Conservation (phyloP, 345 rosid genomes). For the Salix caprea region DNA sequence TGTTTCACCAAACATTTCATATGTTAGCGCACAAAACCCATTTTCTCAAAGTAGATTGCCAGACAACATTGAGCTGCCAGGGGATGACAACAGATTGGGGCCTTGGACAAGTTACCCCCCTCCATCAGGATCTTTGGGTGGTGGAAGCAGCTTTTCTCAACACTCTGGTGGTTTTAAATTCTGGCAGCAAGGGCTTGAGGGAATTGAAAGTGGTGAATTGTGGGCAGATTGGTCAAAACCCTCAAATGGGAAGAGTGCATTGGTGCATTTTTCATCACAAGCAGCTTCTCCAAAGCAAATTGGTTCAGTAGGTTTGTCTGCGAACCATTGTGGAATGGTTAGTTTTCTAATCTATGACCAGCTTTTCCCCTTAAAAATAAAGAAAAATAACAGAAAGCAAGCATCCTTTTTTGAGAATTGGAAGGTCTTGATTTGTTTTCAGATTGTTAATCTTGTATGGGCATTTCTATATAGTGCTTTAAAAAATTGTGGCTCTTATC, state of each 20-base stretch:
- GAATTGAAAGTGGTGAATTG: conserved; percentile 27
- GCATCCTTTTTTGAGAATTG: background rate
- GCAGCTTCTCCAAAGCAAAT: conserved; percentile 26
- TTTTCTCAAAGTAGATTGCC: conserved; percentile 35
- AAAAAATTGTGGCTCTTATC: too few relatives aligned
- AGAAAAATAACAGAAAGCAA: conserved; percentile 3
- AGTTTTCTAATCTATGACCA: conserved; percentile 22
- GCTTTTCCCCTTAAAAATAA: conserved; percentile 2
- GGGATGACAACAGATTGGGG: conserved; percentile 26
- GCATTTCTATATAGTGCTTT: background rate
- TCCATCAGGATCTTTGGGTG: conserved; percentile 26
- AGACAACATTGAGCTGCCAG: conserved; percentile 28
- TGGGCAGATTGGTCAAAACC: conserved; percentile 36
- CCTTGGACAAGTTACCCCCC: conserved; percentile 25
- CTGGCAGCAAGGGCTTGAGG: conserved; percentile 30
- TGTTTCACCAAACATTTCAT: conserved; percentile 21
- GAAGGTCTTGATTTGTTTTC: background rate
- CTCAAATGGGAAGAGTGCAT: conserved; percentile 23
- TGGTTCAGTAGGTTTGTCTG: conserved; percentile 28
- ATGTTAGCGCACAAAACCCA: conserved; percentile 22
- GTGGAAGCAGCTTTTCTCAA: conserved; percentile 20
- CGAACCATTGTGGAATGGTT: conserved; percentile 43
- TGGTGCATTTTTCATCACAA: conserved; percentile 26
- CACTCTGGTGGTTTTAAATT: conserved; percentile 22
- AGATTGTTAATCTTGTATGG: background rate